Base-by-base conservation (phyloP, 257 asterid genomes). In the Datura wrightii region DNA sequence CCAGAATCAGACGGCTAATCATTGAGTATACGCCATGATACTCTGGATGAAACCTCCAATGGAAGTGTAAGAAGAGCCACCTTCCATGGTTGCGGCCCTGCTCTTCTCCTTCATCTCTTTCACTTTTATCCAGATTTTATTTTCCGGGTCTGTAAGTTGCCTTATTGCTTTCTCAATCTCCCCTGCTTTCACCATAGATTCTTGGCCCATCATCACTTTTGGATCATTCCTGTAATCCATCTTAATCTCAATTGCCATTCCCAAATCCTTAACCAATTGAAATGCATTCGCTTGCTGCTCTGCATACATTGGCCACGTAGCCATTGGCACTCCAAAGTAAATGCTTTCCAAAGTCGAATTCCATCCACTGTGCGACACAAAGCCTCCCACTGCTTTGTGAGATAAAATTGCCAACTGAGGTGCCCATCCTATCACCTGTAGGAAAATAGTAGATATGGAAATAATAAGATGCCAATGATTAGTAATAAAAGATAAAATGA, bases 351-450 rank as follows among this genome's bases (percentile, higher is more conserved):
- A 24, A 8, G 72, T 69, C 3, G 90, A 87, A 46, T 87, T 87
- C 90, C 90, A 79, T 39, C 92, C 90, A 48, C 91, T 87, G 3
- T 89, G 91, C 0, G 90, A 85, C 66, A 85, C 91, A 53, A 89
- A 89, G 5, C 91, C 90, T 5, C 89, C 90, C 37, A 89, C 88
- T 0, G 90, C 83, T 0, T 79, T 67, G 52, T 89, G 90, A n/a
- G 89, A 82, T 1, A 89, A 16, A 41, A 89, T 82, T 0, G 80
- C 88, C 62, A 39, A 34, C 31, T 86, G 92, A 7, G 89, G 89
- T 2, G 90, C 89, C 90, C 90, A 86, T 13, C 90, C 89, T 5
- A 88, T 83, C 79, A 69, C 79, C 79, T 69, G 36, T 69, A 14
- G 78, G 4, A 15, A 69, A 69, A 8, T 69, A 4, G 53, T 41